Conservation (phyloP, 2,329 filamentous ascomycete species). For the Fusarium dlaminii region DNA sequence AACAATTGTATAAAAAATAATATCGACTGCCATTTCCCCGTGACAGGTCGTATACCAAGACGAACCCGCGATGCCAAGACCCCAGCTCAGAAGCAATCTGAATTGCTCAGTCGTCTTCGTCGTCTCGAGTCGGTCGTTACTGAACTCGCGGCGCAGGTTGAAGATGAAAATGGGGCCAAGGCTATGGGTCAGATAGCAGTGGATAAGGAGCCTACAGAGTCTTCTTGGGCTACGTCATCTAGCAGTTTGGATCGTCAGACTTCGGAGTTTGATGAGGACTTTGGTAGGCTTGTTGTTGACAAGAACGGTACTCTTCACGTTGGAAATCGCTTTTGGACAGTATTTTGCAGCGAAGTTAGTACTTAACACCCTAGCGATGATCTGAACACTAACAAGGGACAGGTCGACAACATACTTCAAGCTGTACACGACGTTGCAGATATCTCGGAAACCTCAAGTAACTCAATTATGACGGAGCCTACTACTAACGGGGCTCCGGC, state of each 20-base stretch:
- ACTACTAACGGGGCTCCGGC: background rate
- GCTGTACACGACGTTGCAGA: constrained; percentile 42
- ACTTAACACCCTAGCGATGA: rapidly evolving
- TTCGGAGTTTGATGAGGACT: constrained; percentile 43
- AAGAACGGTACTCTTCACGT: constrained; percentile 41
- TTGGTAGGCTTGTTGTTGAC: constrained; percentile 42
- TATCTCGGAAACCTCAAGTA: constrained; percentile 4
- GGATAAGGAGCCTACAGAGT: constrained; percentile 11
- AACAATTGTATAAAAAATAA: constrained; percentile 39
- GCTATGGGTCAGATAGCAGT: constrained; percentile 9
- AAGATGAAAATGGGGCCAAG: constrained; percentile 36
- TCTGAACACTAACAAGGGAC: background rate
- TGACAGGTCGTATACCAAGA: constrained; percentile 44
- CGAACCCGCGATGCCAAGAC: constrained; percentile 36
- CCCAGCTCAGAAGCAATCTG: constrained; percentile 44
- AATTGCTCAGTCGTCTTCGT: constrained; percentile 43
- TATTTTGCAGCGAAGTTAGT: constrained; percentile 45
- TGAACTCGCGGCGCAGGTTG: constrained; percentile 44
- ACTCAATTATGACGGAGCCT: background rate
- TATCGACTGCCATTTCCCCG: constrained; percentile 46
- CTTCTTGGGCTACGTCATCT: constrained; percentile 4
- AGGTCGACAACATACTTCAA: constrained; percentile 45
- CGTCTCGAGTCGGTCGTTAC: constrained; percentile 46
- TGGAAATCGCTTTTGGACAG: constrained; percentile 46
- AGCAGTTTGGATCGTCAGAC: background rate